Evolutionary conservation across 371 early-diverging fungal species (phyloP), one percentile per base, ranked within the genome.

Genomic region (Actinomucor elegans): DNA sequence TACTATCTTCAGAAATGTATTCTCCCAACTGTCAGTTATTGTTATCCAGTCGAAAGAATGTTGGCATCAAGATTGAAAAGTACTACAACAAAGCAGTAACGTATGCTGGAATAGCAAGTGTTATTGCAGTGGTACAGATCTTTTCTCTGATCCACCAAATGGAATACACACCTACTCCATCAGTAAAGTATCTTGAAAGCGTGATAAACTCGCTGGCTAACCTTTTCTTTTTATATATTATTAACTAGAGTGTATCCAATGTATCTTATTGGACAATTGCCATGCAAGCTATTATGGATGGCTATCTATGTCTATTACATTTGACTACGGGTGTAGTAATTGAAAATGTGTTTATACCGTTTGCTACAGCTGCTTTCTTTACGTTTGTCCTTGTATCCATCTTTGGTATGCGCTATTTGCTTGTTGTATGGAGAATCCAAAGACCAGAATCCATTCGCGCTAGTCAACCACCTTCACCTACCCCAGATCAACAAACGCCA

Each of bases 261-360:
- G 82, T 90, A n/a, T 89, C 92, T 3, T 80, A 84, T 52, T 83
- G 83, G 73, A 83, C 85, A 1, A 81, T 90, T 50, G 80, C 84
- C 20, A 78, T 88, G 66, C 85, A 86, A 57, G 80, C 83, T 10
- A 69, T 86, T 18, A 77, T 88, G 58, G 91, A 90, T 59, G 84
- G 85, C 3, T 87, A 87, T 61, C 45, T 85, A 6, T 88, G 86
- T 55, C 51, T 89, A 42, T 43, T 89, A 4, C 81, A 87, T 58
- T 60, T 88, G 29, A 79, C 87, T 10, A 79, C 83, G 2, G 85
- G 83, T 7, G 72, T 83, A n/a, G 73, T 83, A 2, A 50, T 77
- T 15, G 85, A 80, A 21, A 63, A 61, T 18, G 61, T 87, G 2
- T 88, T 86, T 54, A 64, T 86, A 12, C 80, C 86, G 18, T 86